These are phyloP conservation scores for Microascus cirrosus DNA, from an alignment of 2,329 filamentous ascomycete genomes.

Conservation along the genomic window DNA sequence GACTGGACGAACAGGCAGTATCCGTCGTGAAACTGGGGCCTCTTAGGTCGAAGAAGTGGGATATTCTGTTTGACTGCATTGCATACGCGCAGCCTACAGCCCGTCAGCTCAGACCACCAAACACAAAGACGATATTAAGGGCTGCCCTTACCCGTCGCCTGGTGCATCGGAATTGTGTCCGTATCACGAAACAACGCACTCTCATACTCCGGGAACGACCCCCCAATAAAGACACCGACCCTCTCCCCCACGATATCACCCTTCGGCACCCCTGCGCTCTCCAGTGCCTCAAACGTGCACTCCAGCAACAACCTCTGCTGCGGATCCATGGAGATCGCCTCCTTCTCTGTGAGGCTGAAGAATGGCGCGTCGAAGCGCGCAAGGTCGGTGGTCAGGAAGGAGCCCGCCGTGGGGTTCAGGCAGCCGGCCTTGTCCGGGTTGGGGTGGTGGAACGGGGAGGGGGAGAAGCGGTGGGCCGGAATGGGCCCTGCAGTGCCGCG, in stretches of 20 bases:
- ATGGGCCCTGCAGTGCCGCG: conserved; percentile 28
- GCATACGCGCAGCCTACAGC: conserved; percentile 30
- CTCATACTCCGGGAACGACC: conserved; percentile 35
- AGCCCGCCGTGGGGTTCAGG: conserved; percentile 17
- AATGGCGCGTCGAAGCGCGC: conserved; percentile 38
- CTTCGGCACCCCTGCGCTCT: conserved; percentile 38
- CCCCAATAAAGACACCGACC: conserved; percentile 38
- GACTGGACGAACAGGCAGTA: conserved; percentile 39
- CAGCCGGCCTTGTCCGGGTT: conserved; percentile 28
- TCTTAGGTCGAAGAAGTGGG: conserved; percentile 42
- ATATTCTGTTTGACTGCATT: conserved; percentile 42
- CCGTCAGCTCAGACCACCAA: background rate
- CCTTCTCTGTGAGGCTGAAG: conserved; percentile 38
- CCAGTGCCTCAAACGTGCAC: conserved; percentile 41
- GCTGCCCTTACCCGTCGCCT: conserved; percentile 30
- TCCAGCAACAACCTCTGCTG: conserved; percentile 42
- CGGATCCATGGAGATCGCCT: conserved; percentile 36
- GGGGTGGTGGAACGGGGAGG: conserved; percentile 26
- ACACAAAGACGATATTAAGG: background rate
- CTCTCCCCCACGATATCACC: conserved; percentile 33
- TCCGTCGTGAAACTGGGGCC: conserved; percentile 41
- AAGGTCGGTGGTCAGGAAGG: conserved; percentile 34
- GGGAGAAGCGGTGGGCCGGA: conserved; percentile 35
- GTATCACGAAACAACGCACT: conserved; percentile 30
- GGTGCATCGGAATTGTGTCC: conserved; percentile 37